Base-by-base conservation (phyloP, 140 eudicot species). In the Ambrosia hybrid region DNA sequence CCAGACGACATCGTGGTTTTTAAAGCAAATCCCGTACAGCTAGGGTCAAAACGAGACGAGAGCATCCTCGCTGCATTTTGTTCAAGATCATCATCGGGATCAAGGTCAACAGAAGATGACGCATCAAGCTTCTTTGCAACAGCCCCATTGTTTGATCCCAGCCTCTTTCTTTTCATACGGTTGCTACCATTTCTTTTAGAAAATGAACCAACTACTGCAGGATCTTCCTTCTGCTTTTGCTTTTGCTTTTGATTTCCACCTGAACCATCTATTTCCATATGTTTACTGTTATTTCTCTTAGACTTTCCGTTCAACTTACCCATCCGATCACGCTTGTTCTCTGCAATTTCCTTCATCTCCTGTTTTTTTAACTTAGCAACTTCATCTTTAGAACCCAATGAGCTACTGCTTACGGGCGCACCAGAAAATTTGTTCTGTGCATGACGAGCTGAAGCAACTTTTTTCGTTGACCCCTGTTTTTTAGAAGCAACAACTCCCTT, bases 61-160 rank as follows among this genome's bases (percentile, higher is more conserved):
- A 95, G 97, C 99, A 95, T 95, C 78, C 90, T 80, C 0, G 97
- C 96, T 6, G 99, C 99, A 85, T 95, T 95, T 73, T 80, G 88
- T 76, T 95, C 99, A 58, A 94, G 97, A 76, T 91, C 96, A 56
- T 85, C 96, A 59, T 85, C 96, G 21, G 68, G 87, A 57, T 76
- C 79, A 62, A 76, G 79, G 38, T 72, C 77, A 70, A 16, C 78
- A 38, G 70, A 70, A 15, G 26, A 21, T 21, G 84, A 73, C 30
- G 83, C 82, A 80, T 71, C 87, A 6, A 36, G 68, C 73, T 76
- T 78, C 73, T 72, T 80, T 7, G 57, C 68, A 71, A 69, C 68
- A 21, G 51, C 7, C 15, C 39, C 74, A 62, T 75, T 66, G 26
- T 62, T 71, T 71, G 80, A 61, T 77, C 76, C 76, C 60, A 70